Conservation (phyloP, 2,329 filamentous ascomycete genomes). For the Chalara sp. region DNA sequence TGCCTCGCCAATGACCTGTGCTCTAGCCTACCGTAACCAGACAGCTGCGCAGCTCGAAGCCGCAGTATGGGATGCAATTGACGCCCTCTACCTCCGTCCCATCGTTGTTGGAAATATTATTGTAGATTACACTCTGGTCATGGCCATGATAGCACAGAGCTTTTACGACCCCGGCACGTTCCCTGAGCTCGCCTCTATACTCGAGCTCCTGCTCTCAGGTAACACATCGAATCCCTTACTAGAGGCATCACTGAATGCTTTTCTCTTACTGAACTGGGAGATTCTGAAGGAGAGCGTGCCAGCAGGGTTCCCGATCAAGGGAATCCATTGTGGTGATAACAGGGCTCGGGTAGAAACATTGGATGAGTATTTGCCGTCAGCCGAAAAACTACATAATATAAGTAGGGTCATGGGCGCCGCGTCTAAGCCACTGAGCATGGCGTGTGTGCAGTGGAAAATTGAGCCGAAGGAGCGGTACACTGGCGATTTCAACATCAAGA, state of each 20-base stretch:
- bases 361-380: background rate
- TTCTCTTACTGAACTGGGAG: background rate
- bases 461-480: slow-evolving; percentile 5
- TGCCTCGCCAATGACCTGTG: background rate
- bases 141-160: background rate
- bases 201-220: background rate
- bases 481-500: slow-evolving; percentile 4
- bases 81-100: slow-evolving; percentile 4
- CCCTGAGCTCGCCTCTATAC: background rate
- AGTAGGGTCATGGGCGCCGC: slow-evolving; percentile 6
- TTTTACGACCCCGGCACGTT: background rate
- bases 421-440: background rate
- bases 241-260: background rate
- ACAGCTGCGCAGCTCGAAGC: slow-evolving; percentile 5
- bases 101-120: background rate
- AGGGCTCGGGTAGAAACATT: background rate
- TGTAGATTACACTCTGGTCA: slow-evolving; percentile 2
- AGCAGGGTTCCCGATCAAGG: background rate
- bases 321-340: slow-evolving; percentile 5
- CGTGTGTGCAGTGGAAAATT: slow-evolving; percentile 9
- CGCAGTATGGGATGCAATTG: slow-evolving; percentile 1
- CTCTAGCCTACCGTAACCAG: background rate
- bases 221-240: background rate
- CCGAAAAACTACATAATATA: slow-evolving; percentile 3
- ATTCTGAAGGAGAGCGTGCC: background rate